Percentiles rank a stretch among this genome's conserved stretches.
phyloP scores from a whole-genome alignment of 257 asterid species.

The Vinca minor region DNA sequence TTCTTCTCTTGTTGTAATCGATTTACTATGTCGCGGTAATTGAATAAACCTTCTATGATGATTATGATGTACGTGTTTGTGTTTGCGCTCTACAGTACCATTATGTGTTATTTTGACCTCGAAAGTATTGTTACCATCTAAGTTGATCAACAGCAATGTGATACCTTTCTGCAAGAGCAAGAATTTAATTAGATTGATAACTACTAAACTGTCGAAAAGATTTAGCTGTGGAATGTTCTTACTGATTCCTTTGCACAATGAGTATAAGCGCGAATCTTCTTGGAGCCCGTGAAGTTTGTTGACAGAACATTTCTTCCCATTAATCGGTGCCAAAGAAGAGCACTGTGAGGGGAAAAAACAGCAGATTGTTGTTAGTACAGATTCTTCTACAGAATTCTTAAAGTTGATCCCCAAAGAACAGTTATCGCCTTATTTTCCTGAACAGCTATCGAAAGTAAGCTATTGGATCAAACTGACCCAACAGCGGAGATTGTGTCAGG shows the following conservation, averaged over 20 bases:
- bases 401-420: neutral
- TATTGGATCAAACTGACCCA: too few species aligned
- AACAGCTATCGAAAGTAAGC: too few species aligned
- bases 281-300: constrained; percentile 44
- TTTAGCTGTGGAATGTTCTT: constrained; percentile 19
- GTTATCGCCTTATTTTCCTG: too few species aligned
- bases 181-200: neutral
- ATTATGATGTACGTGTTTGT: constrained; percentile 28
- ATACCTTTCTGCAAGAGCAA: constrained; percentile 56
- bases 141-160: constrained; percentile 60
- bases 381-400: neutral
- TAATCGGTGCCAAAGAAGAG: constrained; percentile 83
- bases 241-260: constrained; percentile 76
- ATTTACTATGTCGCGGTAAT: constrained; percentile 19
- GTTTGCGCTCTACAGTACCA: constrained; percentile 14
- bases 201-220: neutral
- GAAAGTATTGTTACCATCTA: constrained; percentile 46
- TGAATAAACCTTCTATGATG: constrained; percentile 14
- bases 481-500: too few species aligned
- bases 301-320: constrained; percentile 62
- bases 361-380: constrained; percentile 43
- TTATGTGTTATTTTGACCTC: constrained; percentile 29
- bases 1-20: constrained; percentile 47
- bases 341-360: constrained; percentile 53
- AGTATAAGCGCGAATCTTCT: constrained; percentile 58